These are phyloP conservation scores for Spergularia azorica DNA, from an alignment of 179 eudicot species.

Conservation along the genomic window DNA sequence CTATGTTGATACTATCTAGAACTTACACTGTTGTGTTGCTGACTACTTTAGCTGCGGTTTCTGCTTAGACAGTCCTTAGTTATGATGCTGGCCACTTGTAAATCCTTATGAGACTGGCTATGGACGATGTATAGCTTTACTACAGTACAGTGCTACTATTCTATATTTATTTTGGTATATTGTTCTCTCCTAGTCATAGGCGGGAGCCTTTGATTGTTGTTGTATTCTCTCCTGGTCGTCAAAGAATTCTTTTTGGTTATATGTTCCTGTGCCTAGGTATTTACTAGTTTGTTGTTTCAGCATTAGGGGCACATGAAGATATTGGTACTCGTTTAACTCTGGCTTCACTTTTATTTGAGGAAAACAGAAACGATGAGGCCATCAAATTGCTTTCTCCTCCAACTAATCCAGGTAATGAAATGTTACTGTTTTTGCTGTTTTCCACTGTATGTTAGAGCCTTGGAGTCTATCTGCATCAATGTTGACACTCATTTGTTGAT, in stretches of 20 bases:
- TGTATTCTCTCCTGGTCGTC: too few relatives aligned
- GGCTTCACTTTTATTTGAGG: constrained; percentile 64
- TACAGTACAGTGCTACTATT: neutral
- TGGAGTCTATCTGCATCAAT: constrained; percentile 6
- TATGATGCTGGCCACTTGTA: neutral
- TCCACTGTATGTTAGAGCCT: neutral
- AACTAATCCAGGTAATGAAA: constrained; percentile 33
- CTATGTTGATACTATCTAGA: neutral
- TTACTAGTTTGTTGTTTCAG: constrained; percentile 46
- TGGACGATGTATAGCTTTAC: neutral
- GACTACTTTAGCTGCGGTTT: neutral
- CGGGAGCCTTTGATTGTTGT: too few relatives aligned
- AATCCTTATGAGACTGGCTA: neutral
- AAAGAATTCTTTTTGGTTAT: neutral
- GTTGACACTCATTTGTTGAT: constrained; percentile 10
- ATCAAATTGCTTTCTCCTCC: constrained; percentile 55
- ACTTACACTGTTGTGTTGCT: neutral
- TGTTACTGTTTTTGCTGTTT: constrained; percentile 5
- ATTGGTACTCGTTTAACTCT: constrained; percentile 65
- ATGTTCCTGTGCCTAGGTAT: neutral
- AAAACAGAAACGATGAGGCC: constrained; percentile 65
- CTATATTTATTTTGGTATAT: neutral
- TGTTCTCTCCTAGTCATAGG: neutral
- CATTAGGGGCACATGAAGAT: constrained; percentile 51
- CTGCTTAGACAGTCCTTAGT: neutral